These are phyloP conservation scores for Massariosphaeria phaeospora DNA, from an alignment of 495 filamentous ascomycete genomes.

Conservation along the genomic window DNA sequence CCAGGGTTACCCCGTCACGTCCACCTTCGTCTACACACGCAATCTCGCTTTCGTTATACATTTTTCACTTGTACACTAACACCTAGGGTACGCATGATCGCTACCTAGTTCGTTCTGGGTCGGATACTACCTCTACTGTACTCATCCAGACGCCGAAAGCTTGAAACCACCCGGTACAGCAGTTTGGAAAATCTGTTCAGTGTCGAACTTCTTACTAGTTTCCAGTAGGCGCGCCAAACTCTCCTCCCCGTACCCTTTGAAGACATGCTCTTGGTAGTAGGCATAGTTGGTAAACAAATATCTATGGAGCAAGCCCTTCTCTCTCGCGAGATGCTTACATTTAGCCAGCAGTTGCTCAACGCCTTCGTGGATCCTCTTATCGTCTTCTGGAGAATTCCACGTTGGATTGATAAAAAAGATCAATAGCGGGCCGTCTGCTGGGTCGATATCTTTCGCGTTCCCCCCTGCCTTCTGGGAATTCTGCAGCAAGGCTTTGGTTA, in stretches of 20 bases:
- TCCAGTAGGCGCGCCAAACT: slow-evolving; percentile 39
- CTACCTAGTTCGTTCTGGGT: neutral
- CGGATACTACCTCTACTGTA: neutral
- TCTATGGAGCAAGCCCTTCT: slow-evolving; percentile 1
- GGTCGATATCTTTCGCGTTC: slow-evolving; percentile 33
- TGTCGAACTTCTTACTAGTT: slow-evolving; percentile 43
- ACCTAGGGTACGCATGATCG: too few relatives aligned
- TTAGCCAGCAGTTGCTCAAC: neutral
- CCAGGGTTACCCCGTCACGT: too few relatives aligned
- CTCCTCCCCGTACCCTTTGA: slow-evolving; percentile 37
- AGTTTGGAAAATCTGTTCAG: slow-evolving; percentile 36
- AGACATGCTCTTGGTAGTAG: slow-evolving; percentile 1
- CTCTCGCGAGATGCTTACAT: neutral
- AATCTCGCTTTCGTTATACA: too few relatives aligned
- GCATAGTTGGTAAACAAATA: slow-evolving; percentile 19
- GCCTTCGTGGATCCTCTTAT: neutral
- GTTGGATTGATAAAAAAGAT: slow-evolving; percentile 33
- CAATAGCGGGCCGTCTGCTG: slow-evolving; percentile 23
- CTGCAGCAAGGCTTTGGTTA: neutral
- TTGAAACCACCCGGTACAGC: slow-evolving; percentile 38
- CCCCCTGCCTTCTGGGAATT: slow-evolving; percentile 18
- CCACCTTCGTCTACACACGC: too few relatives aligned
- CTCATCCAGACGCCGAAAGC: too few relatives aligned
- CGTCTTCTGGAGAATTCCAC: slow-evolving; percentile 33
- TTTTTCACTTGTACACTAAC: too few relatives aligned